Conservation (phyloP, 2,329 filamentous ascomycete genomes). For the Diaporthe australafricana region DNA sequence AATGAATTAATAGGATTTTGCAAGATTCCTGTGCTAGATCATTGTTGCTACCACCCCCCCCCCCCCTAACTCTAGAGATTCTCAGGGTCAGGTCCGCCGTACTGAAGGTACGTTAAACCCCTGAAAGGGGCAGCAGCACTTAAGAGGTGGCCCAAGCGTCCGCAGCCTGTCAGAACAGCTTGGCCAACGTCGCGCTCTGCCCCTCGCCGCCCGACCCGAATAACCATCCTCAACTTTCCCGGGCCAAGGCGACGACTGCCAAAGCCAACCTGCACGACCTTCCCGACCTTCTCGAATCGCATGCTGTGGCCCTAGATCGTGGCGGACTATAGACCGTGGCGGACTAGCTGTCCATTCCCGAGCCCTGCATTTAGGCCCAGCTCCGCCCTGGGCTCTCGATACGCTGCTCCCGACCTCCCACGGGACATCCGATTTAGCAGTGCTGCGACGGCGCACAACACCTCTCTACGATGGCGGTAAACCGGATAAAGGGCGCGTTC, state of each 20-base stretch:
- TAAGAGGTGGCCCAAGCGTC: constrained; percentile 30
- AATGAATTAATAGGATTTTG: neutral
- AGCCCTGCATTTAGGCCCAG: neutral
- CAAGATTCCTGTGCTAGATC: neutral
- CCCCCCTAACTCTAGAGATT: neutral
- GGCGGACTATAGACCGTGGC: neutral
- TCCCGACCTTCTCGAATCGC: constrained; percentile 3
- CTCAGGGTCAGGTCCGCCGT: constrained; percentile 36
- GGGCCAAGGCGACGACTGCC: constrained; percentile 31
- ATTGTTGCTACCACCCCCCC: neutral
- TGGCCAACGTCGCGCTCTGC: constrained; percentile 34
- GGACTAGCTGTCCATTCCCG: neutral
- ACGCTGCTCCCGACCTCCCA: neutral
- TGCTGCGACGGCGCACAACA: constrained; percentile 20
- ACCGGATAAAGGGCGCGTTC: constrained; percentile 94
- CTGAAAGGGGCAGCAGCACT: constrained; percentile 27
- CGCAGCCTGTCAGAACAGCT: constrained; percentile 34
- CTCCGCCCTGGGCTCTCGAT: constrained; percentile 20
- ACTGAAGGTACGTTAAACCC: neutral
- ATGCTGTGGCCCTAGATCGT: constrained; percentile 25
- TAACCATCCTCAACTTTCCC: constrained; percentile 13
- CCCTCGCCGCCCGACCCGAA: constrained; percentile 32
- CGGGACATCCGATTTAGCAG: neutral
- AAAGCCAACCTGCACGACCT: constrained; percentile 26
- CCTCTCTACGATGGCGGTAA: constrained; percentile 82